Evolutionary conservation across 2,329 filamentous ascomycete genomes (phyloP), one percentile per base, ranked within the genome.

Genomic region (Trichoderma sp.): DNA sequence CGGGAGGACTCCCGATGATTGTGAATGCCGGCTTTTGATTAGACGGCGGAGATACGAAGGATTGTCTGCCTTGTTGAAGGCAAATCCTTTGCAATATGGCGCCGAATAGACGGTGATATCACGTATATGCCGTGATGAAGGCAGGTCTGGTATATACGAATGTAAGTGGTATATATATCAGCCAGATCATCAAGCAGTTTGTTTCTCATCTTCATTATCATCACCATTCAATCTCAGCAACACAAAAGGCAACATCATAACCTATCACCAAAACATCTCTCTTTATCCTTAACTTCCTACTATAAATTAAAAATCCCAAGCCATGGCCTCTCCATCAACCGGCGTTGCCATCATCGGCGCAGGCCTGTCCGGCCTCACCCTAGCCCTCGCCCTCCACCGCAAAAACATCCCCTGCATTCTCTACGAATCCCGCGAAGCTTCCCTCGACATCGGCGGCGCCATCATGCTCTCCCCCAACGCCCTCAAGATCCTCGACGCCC

Each of bases 391-490:
- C 2, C 81, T 91, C 0, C 83, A 89, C 71, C 80, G 84, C 34
- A 81, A 86, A 71, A 80, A 80, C 53, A 89, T 91, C 57, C 74
- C 81, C 6, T 82, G 80, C 72, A 84, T 80, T 3, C 79, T 90
- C 65, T 90, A 88, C 73, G 88, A 90, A 73, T 80, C 82, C 15
- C 83, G 85, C 9, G 72, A 79, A 0, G 81, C 82, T 0, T 80
- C 84, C 1, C 81, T 84, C 2, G 82, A 85, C 72, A 84, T 85
- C 28, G 85, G 86, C 21, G 88, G 88, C 3, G 87, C 86, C 1
- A 81, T 90, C 34, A 88, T 89, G 84, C 83, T 90, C 3, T 88
- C 87, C 0, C 88, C 88, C 6, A 90, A 90, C 68, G 86, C 87
- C 0, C 82, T 90, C 1, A 82, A 83, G 4, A 81, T 89, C 51